Percentiles rank a stretch among this genome's conserved stretches.
Conservation (phyloP, 1,139 yeast species). For the Tardiomyces depauwii region DNA sequence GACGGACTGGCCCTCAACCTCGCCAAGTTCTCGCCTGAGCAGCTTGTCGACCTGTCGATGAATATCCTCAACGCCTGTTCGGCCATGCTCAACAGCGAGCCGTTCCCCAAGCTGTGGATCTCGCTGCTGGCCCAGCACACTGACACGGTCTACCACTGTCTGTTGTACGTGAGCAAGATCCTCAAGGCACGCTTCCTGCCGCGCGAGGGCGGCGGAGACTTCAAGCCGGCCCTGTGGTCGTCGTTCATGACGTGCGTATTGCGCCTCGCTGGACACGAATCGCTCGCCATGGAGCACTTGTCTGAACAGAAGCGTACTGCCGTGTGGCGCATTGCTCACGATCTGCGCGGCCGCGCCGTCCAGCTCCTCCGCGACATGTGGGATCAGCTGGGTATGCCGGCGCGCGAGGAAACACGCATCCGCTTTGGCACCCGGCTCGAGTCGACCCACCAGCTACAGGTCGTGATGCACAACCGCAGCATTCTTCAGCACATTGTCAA, state of each 20-base stretch:
- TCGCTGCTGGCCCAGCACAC: slow-evolving; percentile 28
- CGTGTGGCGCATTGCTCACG: slow-evolving; percentile 51
- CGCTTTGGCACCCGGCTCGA: slow-evolving; percentile 53
- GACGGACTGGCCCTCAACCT: slow-evolving; percentile 42
- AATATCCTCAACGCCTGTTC: slow-evolving; percentile 31
- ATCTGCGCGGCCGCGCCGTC: slow-evolving; percentile 52
- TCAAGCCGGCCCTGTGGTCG: slow-evolving; percentile 42
- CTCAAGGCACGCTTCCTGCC: slow-evolving; percentile 35
- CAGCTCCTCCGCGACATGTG: slow-evolving; percentile 49
- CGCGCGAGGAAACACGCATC: slow-evolving; percentile 44
- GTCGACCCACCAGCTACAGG: slow-evolving; percentile 66
- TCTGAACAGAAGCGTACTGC: slow-evolving; percentile 68
- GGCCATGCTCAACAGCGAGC: slow-evolving; percentile 26
- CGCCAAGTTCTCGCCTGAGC: slow-evolving; percentile 39
- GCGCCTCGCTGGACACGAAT: slow-evolving; percentile 36
- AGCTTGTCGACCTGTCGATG: slow-evolving; percentile 22
- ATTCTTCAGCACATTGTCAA: slow-evolving; percentile 56
- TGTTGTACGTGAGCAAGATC: slow-evolving; percentile 37
- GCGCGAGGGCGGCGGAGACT: slow-evolving; percentile 40
- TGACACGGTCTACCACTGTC: slow-evolving; percentile 50
- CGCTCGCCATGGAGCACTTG: slow-evolving; percentile 21
- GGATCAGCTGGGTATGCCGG: slow-evolving; percentile 65
- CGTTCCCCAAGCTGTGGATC: slow-evolving; percentile 30
- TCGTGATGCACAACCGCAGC: slow-evolving; percentile 47
- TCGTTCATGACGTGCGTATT: slow-evolving; percentile 49